These are phyloP conservation scores for Cylindrotheca fusiformis DNA, from an alignment of 108 stramenopile genomes.

Conservation along the genomic window DNA sequence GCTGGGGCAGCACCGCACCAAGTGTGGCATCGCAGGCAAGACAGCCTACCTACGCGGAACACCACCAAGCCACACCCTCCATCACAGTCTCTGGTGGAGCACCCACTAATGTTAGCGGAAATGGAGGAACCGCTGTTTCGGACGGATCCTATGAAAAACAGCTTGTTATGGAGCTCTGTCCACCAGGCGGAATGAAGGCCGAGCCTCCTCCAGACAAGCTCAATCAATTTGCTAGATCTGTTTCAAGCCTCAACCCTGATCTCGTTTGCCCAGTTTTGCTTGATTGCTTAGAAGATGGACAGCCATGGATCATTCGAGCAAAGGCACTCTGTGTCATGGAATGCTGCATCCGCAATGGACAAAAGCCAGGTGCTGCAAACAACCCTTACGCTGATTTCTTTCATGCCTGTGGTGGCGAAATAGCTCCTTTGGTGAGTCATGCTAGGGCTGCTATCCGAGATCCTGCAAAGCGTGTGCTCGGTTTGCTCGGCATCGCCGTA, in stretches of 20 bases:
- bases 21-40: constrained; percentile 15
- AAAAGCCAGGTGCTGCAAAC: constrained; percentile 31
- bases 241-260: constrained; percentile 81
- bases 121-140: constrained; percentile 44
- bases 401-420: constrained; percentile 73
- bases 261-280: constrained; percentile 82
- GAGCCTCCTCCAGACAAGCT: constrained; percentile 89
- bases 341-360: constrained; percentile 49
- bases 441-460: constrained; percentile 56
- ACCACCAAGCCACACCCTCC: constrained; percentile 35
- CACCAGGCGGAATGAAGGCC: constrained; percentile 92
- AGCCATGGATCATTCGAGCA: constrained; percentile 89
- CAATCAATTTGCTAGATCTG: constrained; percentile 61
- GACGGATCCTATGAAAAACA: constrained; percentile 90
- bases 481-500: constrained; percentile 51
- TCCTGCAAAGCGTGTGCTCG: constrained; percentile 72
- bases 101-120: constrained; percentile 5
- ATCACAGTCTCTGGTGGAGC: constrained; percentile 25
- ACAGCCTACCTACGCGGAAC: constrained; percentile 8
- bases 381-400: constrained; percentile 83
- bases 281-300: constrained; percentile 85
- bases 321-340: constrained; percentile 89
- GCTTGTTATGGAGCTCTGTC: constrained; percentile 88
- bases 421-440: constrained; percentile 69
- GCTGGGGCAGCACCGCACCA: constrained; percentile 44